Evolutionary conservation across 768 basidiomycete genomes (phyloP).

Genomic region (Russula emetica): DNA sequence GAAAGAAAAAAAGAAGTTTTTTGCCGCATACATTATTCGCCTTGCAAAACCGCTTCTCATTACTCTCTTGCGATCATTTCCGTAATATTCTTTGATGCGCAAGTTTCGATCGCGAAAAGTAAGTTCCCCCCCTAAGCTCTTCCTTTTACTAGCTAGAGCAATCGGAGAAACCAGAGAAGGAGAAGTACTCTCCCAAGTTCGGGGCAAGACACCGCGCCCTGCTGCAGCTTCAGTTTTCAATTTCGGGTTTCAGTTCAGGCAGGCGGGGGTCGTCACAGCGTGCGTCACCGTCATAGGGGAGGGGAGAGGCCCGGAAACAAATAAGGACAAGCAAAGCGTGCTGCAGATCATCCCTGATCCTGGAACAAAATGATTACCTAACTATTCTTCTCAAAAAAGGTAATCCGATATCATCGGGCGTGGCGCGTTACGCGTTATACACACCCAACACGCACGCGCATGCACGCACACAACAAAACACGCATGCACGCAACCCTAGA

Average conservation of each 20-base stretch:
- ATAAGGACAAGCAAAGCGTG: neutral
- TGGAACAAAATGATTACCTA: constrained; percentile 6
- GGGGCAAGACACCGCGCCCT: constrained; percentile 11
- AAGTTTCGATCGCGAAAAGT: constrained; percentile 2
- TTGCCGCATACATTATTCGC: neutral
- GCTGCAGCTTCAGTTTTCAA: neutral
- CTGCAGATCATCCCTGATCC: constrained; percentile 16
- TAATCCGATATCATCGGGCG: constrained; percentile 23
- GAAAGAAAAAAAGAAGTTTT: constrained; percentile 21
- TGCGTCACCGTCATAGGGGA: too few relatives aligned
- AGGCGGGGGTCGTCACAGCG: neutral
- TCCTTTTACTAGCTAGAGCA: neutral
- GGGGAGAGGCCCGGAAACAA: neutral
- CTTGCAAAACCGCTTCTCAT: constrained; percentile 1
- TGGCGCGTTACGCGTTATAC: too few relatives aligned
- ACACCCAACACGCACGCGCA: too few relatives aligned
- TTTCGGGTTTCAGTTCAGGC: too few relatives aligned
- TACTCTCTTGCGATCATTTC: constrained; percentile 7
- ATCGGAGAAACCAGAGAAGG: constrained; percentile 2
- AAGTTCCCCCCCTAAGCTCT: neutral
- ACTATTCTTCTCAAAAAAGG: neutral
- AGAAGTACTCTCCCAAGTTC: neutral
- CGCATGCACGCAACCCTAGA: neutral
- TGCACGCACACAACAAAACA: neutral
- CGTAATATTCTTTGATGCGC: neutral